Percentiles rank a stretch among this genome's conserved stretches.
phyloP scores from a whole-genome alignment of 306 rosid species.

The Prunus campanulata region DNA sequence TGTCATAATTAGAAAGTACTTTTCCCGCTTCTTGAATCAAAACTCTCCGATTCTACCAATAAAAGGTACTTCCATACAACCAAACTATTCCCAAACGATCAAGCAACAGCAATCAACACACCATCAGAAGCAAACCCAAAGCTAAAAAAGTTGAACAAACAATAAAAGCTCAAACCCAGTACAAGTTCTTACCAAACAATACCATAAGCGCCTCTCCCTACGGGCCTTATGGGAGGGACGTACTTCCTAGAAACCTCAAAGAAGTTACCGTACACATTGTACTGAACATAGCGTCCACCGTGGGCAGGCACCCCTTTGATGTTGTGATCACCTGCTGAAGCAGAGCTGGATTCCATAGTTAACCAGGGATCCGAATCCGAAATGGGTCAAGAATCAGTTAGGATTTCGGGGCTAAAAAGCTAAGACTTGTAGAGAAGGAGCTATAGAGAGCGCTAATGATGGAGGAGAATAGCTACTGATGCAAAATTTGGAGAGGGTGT shows the following conservation, averaged over 20 bases:
- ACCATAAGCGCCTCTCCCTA: conserved; percentile 96
- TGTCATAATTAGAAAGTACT: conserved; percentile 3
- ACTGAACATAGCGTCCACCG: conserved; percentile 77
- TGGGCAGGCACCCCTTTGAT: conserved; percentile 64
- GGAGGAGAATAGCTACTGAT: conserved; percentile 11
- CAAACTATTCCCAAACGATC: not conserved
- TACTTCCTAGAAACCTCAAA: conserved; percentile 89
- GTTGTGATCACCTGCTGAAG: conserved; percentile 41
- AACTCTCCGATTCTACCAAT: not conserved
- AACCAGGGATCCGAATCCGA: conserved; percentile 18
- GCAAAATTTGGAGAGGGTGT: conserved; percentile 22
- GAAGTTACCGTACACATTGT: conserved; percentile 84
- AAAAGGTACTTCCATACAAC: not conserved
- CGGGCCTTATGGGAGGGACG: conserved; percentile 88
- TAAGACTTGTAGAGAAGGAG: not conserved
- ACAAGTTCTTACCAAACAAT: conserved; percentile 72
- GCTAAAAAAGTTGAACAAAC: not conserved
- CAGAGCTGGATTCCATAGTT: conserved; percentile 39
- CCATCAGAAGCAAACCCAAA: not conserved
- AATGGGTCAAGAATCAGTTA: conserved; percentile 26
- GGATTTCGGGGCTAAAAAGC: conserved; percentile 4
- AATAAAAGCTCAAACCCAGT: conserved; percentile 12
- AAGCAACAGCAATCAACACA: not conserved
- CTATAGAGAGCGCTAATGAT: conserved; percentile 8
- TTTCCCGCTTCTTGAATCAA: conserved; percentile 12